Percentiles rank a stretch among this genome's conserved stretches.
Evolutionary conservation across 2,329 filamentous ascomycete species (phyloP).

Genomic region (Trichophyton verrucosum): DNA sequence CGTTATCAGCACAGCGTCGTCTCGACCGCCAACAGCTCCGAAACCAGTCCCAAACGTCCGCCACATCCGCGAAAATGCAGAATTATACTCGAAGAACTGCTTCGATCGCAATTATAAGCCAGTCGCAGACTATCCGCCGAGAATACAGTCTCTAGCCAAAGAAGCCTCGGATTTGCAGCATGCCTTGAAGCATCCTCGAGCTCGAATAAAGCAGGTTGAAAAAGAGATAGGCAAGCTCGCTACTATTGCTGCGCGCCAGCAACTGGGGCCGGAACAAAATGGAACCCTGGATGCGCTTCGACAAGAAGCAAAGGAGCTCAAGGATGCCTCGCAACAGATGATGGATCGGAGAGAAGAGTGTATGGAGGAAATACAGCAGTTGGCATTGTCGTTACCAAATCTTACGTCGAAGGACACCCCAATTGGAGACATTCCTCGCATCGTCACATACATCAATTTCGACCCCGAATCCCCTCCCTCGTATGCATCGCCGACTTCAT

Average conservation of each 20-base stretch:
- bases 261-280: neutral
- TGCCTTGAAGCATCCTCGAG: slow-evolving; percentile 28
- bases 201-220: slow-evolving; percentile 34
- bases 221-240: slow-evolving; percentile 29
- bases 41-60: slow-evolving; percentile 72
- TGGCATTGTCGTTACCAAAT: slow-evolving; percentile 75
- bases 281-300: slow-evolving; percentile 21
- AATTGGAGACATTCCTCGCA: slow-evolving; percentile 48
- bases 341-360: slow-evolving; percentile 22
- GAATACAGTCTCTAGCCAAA: slow-evolving; percentile 36
- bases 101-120: slow-evolving; percentile 67
- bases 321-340: slow-evolving; percentile 25
- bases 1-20: neutral
- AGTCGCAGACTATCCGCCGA: slow-evolving; percentile 40
- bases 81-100: slow-evolving; percentile 72
- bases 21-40: slow-evolving; percentile 32
- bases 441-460: slow-evolving; percentile 70
- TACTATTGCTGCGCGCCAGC: slow-evolving; percentile 13
- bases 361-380: slow-evolving; percentile 52
- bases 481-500: slow-evolving; percentile 17
- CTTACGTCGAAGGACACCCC: slow-evolving; percentile 68
- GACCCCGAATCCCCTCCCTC: slow-evolving; percentile 38
- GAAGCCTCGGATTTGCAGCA: slow-evolving; percentile 29
- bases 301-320: slow-evolving; percentile 28
- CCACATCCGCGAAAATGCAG: slow-evolving; percentile 75